These are phyloP conservation scores for Periconia macrospinosa DNA, from an alignment of 2,329 filamentous ascomycete genomes.

Conservation along the genomic window DNA sequence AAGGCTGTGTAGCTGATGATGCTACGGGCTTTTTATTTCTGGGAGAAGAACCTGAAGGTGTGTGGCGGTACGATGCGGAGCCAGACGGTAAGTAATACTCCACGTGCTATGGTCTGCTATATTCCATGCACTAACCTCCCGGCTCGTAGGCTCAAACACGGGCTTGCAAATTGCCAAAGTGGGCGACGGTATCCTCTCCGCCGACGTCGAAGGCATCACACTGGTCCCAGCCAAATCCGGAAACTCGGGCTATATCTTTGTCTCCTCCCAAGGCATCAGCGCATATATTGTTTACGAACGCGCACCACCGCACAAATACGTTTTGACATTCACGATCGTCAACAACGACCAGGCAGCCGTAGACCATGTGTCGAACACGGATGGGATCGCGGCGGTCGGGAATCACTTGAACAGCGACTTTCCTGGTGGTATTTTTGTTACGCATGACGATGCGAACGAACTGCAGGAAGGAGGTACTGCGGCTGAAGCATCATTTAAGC, in stretches of 20 bases:
- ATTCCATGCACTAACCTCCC: background rate
- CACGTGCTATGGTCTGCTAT: background rate
- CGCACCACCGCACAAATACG: constrained; percentile 52
- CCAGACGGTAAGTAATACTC: constrained; percentile 36
- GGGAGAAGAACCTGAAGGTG: constrained; percentile 55
- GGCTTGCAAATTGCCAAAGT: constrained; percentile 45
- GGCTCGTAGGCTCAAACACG: constrained; percentile 24
- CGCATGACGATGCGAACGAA: constrained; percentile 59
- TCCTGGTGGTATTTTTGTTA: constrained; percentile 50
- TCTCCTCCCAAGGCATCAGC: constrained; percentile 57
- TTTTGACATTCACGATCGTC: constrained; percentile 54
- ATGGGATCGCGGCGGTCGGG: constrained; percentile 54
- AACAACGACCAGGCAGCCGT: constrained; percentile 47
- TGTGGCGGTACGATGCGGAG: constrained; percentile 58
- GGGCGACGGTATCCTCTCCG: constrained; percentile 52
- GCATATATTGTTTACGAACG: constrained; percentile 57
- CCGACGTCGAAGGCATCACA: constrained; percentile 59
- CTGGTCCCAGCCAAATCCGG: constrained; percentile 48
- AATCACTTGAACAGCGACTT: constrained; percentile 44
- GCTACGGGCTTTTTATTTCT: constrained; percentile 55
- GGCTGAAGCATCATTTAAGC: constrained; percentile 55
- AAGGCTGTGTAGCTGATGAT: constrained; percentile 58
- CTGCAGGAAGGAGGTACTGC: constrained; percentile 50
- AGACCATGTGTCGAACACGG: constrained; percentile 58
- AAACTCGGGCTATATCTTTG: constrained; percentile 54